A percentile compares a stretch with the other conserved stretches of the same genome.
Evolutionary conservation across 345 rosid species (phyloP).

Genomic region (Brassica rapa): DNA sequence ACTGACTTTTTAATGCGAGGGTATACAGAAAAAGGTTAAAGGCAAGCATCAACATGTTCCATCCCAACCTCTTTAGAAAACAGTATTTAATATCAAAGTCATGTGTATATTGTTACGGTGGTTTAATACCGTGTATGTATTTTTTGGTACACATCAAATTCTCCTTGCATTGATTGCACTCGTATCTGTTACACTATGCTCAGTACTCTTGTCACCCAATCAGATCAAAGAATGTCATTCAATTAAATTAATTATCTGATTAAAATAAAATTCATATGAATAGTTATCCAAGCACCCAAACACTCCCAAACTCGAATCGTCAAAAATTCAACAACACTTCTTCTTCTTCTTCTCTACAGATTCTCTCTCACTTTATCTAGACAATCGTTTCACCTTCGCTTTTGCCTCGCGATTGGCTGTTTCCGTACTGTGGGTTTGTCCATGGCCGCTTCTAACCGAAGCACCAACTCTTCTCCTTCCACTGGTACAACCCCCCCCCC

Average conservation of each 20-base stretch:
- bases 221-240: not conserved
- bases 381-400: constrained; percentile 16
- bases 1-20: not conserved
- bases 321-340: not conserved
- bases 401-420: constrained; percentile 4
- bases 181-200: not conserved
- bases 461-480: constrained; percentile 23
- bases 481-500: constrained; percentile 11
- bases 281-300: constrained; percentile 23
- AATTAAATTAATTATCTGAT: not conserved
- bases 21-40: not conserved
- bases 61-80: not conserved
- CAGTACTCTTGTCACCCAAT: not conserved
- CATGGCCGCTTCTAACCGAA: constrained; percentile 35
- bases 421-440: not conserved
- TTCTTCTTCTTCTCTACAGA: not conserved
- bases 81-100: not conserved
- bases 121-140: not conserved
- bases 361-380: not conserved
- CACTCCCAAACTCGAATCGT: constrained; percentile 13
- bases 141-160: not conserved
- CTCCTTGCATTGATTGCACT: not conserved
- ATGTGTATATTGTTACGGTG: not conserved
- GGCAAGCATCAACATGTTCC: not conserved
- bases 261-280: not conserved